Base-by-base conservation (phyloP, 1,139 yeast genomes). In the Candida mesenterica region DNA sequence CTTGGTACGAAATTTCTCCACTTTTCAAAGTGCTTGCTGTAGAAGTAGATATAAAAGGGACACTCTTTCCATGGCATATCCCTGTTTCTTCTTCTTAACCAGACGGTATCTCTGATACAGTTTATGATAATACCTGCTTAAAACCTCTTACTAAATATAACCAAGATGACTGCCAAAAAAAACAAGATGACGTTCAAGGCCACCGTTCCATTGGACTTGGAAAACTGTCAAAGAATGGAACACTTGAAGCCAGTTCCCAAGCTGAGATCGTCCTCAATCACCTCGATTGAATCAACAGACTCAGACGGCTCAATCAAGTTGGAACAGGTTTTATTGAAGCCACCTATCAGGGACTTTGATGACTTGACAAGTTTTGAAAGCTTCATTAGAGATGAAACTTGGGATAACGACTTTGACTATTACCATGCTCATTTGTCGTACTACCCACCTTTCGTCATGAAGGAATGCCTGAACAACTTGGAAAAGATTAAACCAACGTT, bases 401-500 rank as follows among this genome's bases (percentile, higher is more conserved):
- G 86, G 76, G 90, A 82, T 56, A 80, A 82, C 41, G 89, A 82
- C 41, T 80, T 74, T 52, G 85, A 79, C 52, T 75, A 78, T 51
- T 66, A 79, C 49, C 85, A 81, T 55, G 86, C 86, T 33, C 80
- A 75, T 46, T 65, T 82, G 44, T 68, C 68, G 34, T 83, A 83
- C 58, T 72, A 77, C 50, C 92, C 92, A 18, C 90, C 90, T 33
- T 83, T 83, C 53, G 76, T 83, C 33, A 50, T 82, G 59, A 74
- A 75, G 47, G 83, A 77, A 46, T 74, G 82, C 44, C 86, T 79
- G 48, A 77, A 81, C 40, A 79, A 82, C 54, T 75, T 79, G 39
- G 92, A 83, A 39, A 82, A 80, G 58, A 76, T 83, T 41, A 82
- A 82, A 57, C 83, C 84, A 32, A 79, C 86, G 34, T 77, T 75